Percentiles rank a stretch among this genome's conserved stretches.
Conservation (phyloP, 176 grass and related monocot species). For the Avena sativa region DNA sequence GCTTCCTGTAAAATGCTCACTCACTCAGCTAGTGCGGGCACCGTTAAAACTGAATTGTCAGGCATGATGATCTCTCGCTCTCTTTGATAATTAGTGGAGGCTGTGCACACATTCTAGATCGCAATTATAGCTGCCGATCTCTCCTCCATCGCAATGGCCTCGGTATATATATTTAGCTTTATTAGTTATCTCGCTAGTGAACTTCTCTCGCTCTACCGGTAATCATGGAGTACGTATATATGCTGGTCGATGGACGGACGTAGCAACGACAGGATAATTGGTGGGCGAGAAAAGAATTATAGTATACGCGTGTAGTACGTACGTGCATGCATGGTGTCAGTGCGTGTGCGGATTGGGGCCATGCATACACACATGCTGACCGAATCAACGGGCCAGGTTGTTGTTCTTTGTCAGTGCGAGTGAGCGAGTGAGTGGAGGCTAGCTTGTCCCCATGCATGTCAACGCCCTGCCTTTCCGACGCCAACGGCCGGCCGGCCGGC, state of each 20-base stretch:
- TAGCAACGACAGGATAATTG: constrained; percentile 8
- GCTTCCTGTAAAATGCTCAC: background rate
- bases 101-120: constrained; percentile 16
- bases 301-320: background rate
- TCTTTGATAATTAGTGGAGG: constrained; percentile 48
- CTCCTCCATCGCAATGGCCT: background rate
- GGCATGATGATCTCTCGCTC: constrained; percentile 42
- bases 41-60: constrained; percentile 85
- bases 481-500: background rate
- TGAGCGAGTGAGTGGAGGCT: constrained; percentile 28
- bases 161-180: too few species aligned
- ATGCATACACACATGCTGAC: background rate
- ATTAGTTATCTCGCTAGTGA: too few species aligned
- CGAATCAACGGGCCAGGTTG: background rate
- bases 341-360: background rate
- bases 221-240: constrained; percentile 4
- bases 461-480: constrained; percentile 46
- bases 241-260: constrained; percentile 16
- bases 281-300: too few species aligned
- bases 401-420: too few species aligned
- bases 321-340: background rate
- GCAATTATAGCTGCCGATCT: constrained; percentile 47
- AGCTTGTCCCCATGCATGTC: background rate
- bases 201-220: background rate
- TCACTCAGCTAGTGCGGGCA: constrained; percentile 46